Evolutionary conservation across 73 alveolate species (phyloP).

Genomic region (Durusdinium trenchii): DNA sequence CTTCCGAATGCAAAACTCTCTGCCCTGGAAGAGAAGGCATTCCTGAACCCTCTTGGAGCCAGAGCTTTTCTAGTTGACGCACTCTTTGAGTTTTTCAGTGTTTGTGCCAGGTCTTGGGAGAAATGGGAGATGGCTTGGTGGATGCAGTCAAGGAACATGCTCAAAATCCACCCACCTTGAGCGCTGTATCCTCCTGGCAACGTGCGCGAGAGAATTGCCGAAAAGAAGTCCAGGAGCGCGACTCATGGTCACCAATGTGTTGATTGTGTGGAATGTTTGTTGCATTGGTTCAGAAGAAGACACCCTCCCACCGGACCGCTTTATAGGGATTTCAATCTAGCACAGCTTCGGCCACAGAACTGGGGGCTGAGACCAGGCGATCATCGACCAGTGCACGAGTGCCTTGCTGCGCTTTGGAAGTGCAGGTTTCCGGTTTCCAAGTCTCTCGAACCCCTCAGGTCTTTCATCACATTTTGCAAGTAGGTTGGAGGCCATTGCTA

Average conservation of each 20-base stretch:
- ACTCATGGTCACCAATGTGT: neutral
- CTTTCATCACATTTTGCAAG: too few species aligned
- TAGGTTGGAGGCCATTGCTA: neutral
- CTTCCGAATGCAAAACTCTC: constrained; percentile 18
- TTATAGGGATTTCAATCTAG: neutral
- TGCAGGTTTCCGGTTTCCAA: neutral
- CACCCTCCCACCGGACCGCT: neutral
- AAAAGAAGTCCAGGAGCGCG: constrained; percentile 25
- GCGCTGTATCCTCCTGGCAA: constrained; percentile 41
- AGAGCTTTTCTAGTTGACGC: neutral
- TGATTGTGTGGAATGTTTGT: neutral
- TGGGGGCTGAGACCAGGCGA: neutral
- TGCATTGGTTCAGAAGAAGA: neutral
- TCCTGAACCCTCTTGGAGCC: neutral
- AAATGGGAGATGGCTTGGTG: constrained; percentile 10
- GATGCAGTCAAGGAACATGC: neutral
- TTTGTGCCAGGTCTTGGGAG: constrained; percentile 1
- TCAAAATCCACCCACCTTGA: neutral
- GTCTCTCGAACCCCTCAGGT: neutral
- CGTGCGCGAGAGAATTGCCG: constrained; percentile 87
- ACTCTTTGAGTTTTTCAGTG: neutral
- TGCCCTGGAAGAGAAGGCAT: constrained; percentile 12
- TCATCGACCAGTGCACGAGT: constrained; percentile 44
- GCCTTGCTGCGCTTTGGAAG: neutral
- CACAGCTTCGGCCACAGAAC: neutral